Conservation (phyloP, 2,329 filamentous ascomycete genomes). For the Aureobasidium sp. region DNA sequence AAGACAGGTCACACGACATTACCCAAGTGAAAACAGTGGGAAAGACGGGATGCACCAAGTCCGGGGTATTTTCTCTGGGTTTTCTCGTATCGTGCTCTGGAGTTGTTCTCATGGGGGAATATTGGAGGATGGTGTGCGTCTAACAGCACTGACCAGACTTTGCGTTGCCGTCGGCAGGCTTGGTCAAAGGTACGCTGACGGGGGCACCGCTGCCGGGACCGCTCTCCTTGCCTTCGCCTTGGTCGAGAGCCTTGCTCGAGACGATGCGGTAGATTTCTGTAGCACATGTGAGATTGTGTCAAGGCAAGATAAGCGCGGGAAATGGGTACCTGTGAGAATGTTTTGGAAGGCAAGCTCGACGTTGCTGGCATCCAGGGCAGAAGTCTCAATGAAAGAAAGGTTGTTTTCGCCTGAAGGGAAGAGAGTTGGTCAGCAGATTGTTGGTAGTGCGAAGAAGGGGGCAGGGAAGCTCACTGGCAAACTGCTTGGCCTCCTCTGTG, state of each 20-base stretch:
- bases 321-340: conserved; percentile 77
- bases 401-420: conserved; percentile 75
- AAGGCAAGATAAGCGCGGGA: not conserved
- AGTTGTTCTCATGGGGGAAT: not conserved
- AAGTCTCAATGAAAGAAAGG: conserved; percentile 98
- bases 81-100: conserved; percentile 25
- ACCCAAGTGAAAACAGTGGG: not conserved
- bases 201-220: conserved; percentile 67
- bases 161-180: conserved; percentile 69
- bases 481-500: conserved; percentile 95
- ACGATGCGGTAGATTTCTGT: conserved; percentile 99
- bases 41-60: not conserved
- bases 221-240: conserved; percentile 66
- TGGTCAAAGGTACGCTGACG: conserved; percentile 76
- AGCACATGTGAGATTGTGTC: not conserved
- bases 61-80: conserved; percentile 8
- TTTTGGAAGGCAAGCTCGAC: conserved; percentile 99
- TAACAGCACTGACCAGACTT: conserved; percentile 82
- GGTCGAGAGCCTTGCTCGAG: conserved; percentile 88
- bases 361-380: conserved; percentile 96
- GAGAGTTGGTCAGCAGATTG: not conserved
- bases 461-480: conserved; percentile 66
- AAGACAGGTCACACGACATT: conserved; percentile 4
- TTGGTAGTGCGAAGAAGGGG: not conserved
- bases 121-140: not conserved